Percentiles rank a stretch among this genome's conserved stretches.
phyloP scores from a whole-genome alignment of 768 basidiomycete genomes.

The Phanerochaete sordida region DNA sequence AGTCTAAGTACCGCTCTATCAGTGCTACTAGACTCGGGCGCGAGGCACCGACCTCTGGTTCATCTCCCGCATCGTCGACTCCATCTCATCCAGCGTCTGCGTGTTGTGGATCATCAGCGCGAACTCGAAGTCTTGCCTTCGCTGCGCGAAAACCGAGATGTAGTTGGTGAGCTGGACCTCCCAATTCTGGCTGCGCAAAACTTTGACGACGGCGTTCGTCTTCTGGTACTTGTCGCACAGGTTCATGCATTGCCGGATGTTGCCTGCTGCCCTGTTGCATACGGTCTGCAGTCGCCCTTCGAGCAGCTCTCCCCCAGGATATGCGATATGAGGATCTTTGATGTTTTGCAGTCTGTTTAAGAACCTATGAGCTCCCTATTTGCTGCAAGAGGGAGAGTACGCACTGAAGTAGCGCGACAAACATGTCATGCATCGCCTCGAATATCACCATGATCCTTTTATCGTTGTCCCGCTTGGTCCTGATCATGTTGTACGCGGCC shows the following conservation, averaged over 20 bases:
- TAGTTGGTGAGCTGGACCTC: constrained; percentile 23
- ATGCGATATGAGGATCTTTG: constrained; percentile 25
- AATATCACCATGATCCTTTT: constrained; percentile 44
- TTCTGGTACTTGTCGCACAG: constrained; percentile 30
- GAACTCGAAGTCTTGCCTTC: constrained; percentile 24
- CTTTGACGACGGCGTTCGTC: constrained; percentile 26
- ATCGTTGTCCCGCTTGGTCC: constrained; percentile 48
- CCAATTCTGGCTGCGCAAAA: constrained; percentile 27
- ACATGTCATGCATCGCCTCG: constrained; percentile 48
- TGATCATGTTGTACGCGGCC: constrained; percentile 43
- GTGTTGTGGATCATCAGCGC: constrained; percentile 28
- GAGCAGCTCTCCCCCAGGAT: constrained; percentile 31
- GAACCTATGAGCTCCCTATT: not conserved
- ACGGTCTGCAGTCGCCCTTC: constrained; percentile 31
- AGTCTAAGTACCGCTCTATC: not conserved
- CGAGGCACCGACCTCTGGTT: constrained; percentile 13
- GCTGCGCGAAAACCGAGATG: constrained; percentile 19
- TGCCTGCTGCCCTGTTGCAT: constrained; percentile 23
- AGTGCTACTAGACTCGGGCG: not conserved
- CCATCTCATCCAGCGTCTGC: constrained; percentile 17
- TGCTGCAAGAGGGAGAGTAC: constrained; percentile 8
- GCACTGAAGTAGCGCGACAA: constrained; percentile 43
- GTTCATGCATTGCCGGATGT: constrained; percentile 31
- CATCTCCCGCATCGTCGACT: constrained; percentile 4
- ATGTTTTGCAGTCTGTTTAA: constrained; percentile 28